Conservation (phyloP, 108 stramenopile genomes). For the Cyclotella kingstonii region DNA sequence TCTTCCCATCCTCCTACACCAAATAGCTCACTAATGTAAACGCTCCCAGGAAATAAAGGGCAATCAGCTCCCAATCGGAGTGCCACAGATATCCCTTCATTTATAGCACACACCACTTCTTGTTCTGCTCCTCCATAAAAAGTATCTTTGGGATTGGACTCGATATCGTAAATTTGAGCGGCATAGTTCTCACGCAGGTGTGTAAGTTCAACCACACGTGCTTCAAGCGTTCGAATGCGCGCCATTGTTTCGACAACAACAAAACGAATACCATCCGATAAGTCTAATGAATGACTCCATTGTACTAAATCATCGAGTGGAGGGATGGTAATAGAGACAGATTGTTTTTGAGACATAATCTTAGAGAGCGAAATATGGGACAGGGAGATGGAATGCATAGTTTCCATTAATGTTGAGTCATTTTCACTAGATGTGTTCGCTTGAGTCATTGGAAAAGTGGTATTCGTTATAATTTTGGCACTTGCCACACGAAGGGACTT, state of each 20-base stretch:
- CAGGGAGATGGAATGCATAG: conserved; percentile 27
- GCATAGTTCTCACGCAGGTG: conserved; percentile 44
- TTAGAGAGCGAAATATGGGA: conserved; percentile 31
- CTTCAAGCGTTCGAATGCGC: conserved; percentile 46
- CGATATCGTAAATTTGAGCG: conserved; percentile 44
- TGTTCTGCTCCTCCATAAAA: conserved; percentile 42
- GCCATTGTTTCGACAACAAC: conserved; percentile 59
- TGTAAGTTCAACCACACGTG: conserved; percentile 48
- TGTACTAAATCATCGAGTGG: conserved; percentile 60
- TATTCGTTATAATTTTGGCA: conserved; percentile 47
- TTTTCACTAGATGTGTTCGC: not conserved
- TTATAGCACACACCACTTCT: conserved; percentile 63
- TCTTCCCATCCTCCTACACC: conserved; percentile 64
- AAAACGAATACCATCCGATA: conserved; percentile 52
- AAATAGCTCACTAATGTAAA: conserved; percentile 48
- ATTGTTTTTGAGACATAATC: conserved; percentile 33
- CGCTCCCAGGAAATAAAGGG: conserved; percentile 47
- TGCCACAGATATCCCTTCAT: conserved; percentile 64
- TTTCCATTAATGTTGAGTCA: conserved; percentile 7
- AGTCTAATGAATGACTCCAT: conserved; percentile 35
- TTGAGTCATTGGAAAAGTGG: conserved; percentile 18
- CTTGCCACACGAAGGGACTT: conserved; percentile 8
- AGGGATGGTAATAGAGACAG: conserved; percentile 37
- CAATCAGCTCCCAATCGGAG: conserved; percentile 50
- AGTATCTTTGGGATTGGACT: not conserved